These are phyloP conservation scores for Monilinia fructigena DNA, from an alignment of 2,329 filamentous ascomycete species.

Conservation along the genomic window DNA sequence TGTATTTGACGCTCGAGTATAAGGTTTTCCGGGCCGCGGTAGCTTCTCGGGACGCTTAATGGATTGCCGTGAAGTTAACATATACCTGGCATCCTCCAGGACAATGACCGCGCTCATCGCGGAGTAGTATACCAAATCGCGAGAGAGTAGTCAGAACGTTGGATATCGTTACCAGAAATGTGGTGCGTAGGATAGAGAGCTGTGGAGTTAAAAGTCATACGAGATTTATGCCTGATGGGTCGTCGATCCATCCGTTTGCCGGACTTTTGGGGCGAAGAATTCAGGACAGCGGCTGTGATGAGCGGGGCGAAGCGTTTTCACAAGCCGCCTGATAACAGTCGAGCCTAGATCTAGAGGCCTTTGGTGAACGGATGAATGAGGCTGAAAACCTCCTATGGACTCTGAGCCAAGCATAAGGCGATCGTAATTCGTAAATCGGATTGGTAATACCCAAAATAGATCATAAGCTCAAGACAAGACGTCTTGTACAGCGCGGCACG, in stretches of 20 bases:
- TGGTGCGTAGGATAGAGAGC: neutral
- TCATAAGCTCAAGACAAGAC: neutral
- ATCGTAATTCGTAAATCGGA: neutral
- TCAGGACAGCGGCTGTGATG: slow-evolving; percentile 2
- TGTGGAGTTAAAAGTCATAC: neutral
- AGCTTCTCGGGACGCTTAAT: slow-evolving; percentile 3
- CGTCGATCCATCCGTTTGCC: slow-evolving; percentile 2
- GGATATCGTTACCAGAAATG: slow-evolving; percentile 3
- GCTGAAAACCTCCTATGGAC: neutral
- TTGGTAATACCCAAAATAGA: neutral
- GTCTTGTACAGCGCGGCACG: neutral
- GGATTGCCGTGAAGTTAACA: neutral
- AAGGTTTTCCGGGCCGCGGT: neutral
- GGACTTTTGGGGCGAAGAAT: neutral
- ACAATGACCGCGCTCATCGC: neutral
- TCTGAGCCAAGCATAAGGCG: neutral
- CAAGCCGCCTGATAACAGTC: neutral
- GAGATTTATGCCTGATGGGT: neutral
- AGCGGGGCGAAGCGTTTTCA: neutral
- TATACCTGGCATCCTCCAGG: neutral
- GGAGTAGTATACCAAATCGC: neutral
- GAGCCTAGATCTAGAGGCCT: neutral
- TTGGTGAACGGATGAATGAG: neutral
- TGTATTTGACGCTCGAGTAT: neutral
- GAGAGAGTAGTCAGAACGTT: neutral